Base-by-base conservation (phyloP, 768 basidiomycete species). In the Trichaptum fuscoviolaceum region DNA sequence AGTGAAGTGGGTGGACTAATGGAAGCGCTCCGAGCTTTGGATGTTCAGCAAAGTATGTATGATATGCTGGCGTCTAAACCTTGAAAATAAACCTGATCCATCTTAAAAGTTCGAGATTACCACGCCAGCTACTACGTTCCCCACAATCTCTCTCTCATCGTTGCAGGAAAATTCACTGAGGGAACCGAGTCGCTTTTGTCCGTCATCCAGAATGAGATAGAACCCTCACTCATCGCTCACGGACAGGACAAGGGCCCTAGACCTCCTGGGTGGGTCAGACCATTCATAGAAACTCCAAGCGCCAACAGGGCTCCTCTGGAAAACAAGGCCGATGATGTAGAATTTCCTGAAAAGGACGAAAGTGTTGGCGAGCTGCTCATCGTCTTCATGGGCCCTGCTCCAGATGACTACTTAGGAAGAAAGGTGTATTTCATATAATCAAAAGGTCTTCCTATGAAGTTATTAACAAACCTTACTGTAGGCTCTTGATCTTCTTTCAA, bases 1-100 rank as follows among this genome's bases (percentile, higher is more conserved):
- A 96, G 94, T 70, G 97, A 99, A 82, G 99, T 96, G 0, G 97
- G 97, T 24, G 97, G 97, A 27, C 78, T 99, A 42, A 95, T 98
- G 93, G 88, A 92, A 68, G 93, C 93, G 1, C 79, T 99, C 26
- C 85, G 97, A 26, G 84, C 88, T 17, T 81, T 99, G 67, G 90
- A 87, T 1, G 88, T 94, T 25, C 89, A 97, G 69, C 89, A 97
- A 82, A 97, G 95, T 96, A 76, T 73, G 78, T 2, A 2, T 5
- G 10, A 23, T 61, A 60, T 42, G 17, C n/a, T 30, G 34, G 4
- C 34, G 6, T 65, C 1, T 30, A 68, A 59, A 68, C 57, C 67
- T n/a, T n/a, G n/a, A n/a, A 23, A 34, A 34, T 64, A 26, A 65
- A 23, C 57, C 67, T 69, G 34, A 57, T 67, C 30, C 35, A 57